phyloP scores from a whole-genome alignment of 179 eudicot genomes.

The Pouteria campechiana region DNA sequence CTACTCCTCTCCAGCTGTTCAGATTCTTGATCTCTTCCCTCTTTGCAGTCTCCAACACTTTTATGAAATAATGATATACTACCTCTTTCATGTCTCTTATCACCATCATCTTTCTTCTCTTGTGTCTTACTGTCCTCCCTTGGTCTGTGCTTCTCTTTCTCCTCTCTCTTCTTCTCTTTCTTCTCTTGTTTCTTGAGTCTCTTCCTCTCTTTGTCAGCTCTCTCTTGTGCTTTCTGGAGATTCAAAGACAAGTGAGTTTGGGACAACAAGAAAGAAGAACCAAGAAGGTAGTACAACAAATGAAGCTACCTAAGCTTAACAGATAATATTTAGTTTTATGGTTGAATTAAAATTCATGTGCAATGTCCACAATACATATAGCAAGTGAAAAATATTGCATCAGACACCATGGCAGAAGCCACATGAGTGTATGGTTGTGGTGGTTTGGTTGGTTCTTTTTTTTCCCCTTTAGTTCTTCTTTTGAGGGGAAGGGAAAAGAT shows the following conservation, averaged over 20 bases:
- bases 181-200: conserved; percentile 6
- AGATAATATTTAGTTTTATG: conserved; percentile 1
- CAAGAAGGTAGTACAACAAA: conserved; percentile 7
- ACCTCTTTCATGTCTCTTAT: conserved; percentile 2
- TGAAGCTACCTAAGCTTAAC: not conserved
- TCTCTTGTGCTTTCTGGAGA: conserved; percentile 60
- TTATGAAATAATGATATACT: not conserved
- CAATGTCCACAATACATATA: not conserved
- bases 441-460: too few relatives aligned
- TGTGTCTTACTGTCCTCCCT: conserved; percentile 9
- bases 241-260: conserved; percentile 57
- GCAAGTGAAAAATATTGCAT: not conserved
- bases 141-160: conserved; percentile 8
- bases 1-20: conserved; percentile 42
- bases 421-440: too few relatives aligned
- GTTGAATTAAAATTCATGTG: not conserved
- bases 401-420: not conserved
- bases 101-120: conserved; percentile 3
- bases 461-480: too few relatives aligned
- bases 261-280: conserved; percentile 12
- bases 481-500: too few relatives aligned
- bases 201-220: conserved; percentile 18
- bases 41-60: not conserved
- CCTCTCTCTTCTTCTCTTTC: not conserved
- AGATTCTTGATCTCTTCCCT: conserved; percentile 3